Conservation (phyloP, 768 basidiomycete genomes). For the Cubamyces sp. region DNA sequence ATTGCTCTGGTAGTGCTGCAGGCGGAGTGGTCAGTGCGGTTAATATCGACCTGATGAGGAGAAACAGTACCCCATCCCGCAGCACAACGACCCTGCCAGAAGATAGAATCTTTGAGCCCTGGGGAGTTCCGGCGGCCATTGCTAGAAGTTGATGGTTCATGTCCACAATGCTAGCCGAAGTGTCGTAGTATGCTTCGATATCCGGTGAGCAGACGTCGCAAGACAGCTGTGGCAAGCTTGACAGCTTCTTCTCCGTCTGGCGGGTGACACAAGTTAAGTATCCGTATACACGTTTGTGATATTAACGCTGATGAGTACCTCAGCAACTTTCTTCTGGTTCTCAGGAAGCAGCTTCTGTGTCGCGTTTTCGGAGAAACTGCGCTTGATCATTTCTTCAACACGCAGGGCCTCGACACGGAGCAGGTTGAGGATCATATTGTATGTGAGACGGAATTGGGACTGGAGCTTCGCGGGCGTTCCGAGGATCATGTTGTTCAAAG, state of each 20-base stretch:
- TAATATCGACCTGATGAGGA: not conserved
- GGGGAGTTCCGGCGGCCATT: constrained; percentile 60
- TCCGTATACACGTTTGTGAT: not conserved
- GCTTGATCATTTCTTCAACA: constrained; percentile 99
- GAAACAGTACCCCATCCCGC: constrained; percentile 70
- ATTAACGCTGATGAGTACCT: constrained; percentile 52
- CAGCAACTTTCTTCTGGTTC: constrained; percentile 84
- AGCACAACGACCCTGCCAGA: constrained; percentile 84
- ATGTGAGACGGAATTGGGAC: constrained; percentile 96
- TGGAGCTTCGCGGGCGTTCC: constrained; percentile 91
- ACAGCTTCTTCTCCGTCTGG: constrained; percentile 74
- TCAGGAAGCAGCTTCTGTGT: constrained; percentile 92
- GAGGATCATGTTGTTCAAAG: constrained; percentile 87
- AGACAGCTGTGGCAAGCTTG: constrained; percentile 61
- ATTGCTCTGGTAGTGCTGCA: constrained; percentile 75
- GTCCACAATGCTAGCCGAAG: constrained; percentile 61
- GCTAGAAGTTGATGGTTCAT: constrained; percentile 65
- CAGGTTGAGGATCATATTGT: constrained; percentile 98
- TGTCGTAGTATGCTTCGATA: constrained; percentile 78
- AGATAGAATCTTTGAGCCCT: constrained; percentile 68
- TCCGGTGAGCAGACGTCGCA: constrained; percentile 74
- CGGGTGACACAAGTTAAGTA: not conserved
- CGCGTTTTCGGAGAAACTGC: constrained; percentile 97
- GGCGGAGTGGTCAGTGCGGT: constrained; percentile 7
- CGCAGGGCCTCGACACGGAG: constrained; percentile 93